These are phyloP conservation scores for Isabelozyma rhagii DNA, from an alignment of 805 yeast species.

Conservation along the genomic window DNA sequence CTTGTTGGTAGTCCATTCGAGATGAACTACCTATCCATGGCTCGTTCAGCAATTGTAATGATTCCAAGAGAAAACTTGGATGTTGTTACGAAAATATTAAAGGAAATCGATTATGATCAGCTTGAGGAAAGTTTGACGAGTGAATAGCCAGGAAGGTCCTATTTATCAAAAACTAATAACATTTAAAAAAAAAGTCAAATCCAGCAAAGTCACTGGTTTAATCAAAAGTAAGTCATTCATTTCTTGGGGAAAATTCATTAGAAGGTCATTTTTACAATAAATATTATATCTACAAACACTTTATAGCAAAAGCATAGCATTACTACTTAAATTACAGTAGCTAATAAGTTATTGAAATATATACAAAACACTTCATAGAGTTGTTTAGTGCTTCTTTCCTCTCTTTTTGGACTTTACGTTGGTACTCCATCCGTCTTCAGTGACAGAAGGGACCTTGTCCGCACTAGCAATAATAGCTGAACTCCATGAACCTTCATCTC, in stretches of 20 bases:
- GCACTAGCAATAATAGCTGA: conserved; percentile 56
- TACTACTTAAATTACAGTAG: not conserved
- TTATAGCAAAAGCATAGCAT: not conserved
- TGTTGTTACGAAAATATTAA: conserved; percentile 24
- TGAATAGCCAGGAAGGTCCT: no score
- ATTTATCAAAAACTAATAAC: no score
- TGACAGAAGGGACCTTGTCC: conserved; percentile 34
- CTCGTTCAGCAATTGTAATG: conserved; percentile 56
- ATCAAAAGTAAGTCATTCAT: no score
- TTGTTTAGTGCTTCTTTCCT: conserved; percentile 22
- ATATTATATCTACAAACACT: no score
- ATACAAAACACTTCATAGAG: not conserved
- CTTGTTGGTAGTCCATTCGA: conserved; percentile 29
- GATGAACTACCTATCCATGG: conserved; percentile 61
- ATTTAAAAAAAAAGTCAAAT: no score
- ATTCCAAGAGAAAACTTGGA: conserved; percentile 50
- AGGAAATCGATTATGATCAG: conserved; percentile 1
- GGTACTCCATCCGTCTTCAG: conserved; percentile 49
- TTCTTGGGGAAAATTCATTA: no score
- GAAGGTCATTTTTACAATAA: no score
- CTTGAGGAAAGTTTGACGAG: not conserved
- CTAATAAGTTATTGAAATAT: not conserved
- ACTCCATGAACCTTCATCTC: conserved; percentile 60
- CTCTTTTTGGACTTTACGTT: conserved; percentile 37
- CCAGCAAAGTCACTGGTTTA: no score